Conservation (phyloP, 352 stramenopile genomes). For the Phytophthora pistaciae region DNA sequence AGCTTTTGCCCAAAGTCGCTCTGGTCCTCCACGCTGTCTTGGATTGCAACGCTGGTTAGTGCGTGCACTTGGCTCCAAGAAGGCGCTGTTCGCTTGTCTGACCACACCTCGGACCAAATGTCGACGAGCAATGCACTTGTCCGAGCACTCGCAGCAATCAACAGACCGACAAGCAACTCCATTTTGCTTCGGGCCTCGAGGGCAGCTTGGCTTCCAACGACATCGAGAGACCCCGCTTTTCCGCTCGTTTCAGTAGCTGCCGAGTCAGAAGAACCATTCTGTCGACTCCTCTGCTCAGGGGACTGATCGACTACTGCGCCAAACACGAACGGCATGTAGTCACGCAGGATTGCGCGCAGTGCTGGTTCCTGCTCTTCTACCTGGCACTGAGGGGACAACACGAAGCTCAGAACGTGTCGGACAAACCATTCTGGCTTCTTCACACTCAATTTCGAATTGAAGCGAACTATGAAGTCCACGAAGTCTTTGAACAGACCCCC, state of each 20-base stretch:
- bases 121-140: conserved; percentile 51
- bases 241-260: conserved; percentile 5
- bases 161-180: conserved; percentile 30
- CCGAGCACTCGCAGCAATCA: conserved; percentile 19
- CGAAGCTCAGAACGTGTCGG: conserved; percentile 67
- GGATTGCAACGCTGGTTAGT: conserved; percentile 35
- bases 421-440: conserved; percentile 85
- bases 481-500: conserved; percentile 38
- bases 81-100: conserved; percentile 30
- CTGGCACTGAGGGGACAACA: conserved; percentile 48
- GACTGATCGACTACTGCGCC: conserved; percentile 36
- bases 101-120: conserved; percentile 59
- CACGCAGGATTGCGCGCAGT: conserved; percentile 44
- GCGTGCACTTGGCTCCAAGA: conserved; percentile 60
- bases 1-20: conserved; percentile 33
- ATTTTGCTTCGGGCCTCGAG: conserved; percentile 35
- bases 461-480: conserved; percentile 53
- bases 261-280: conserved; percentile 31
- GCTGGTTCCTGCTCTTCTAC: conserved; percentile 33
- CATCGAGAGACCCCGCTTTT: conserved; percentile 22
- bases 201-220: conserved; percentile 29
- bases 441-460: conserved; percentile 56
- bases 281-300: conserved; percentile 18
- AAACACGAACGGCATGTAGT: conserved; percentile 64
- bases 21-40: conserved; percentile 19